A percentile compares a stretch with the other conserved stretches of the same genome.
phyloP scores from a whole-genome alignment of 2,329 filamentous ascomycete species.

The Leptographium flavum region DNA sequence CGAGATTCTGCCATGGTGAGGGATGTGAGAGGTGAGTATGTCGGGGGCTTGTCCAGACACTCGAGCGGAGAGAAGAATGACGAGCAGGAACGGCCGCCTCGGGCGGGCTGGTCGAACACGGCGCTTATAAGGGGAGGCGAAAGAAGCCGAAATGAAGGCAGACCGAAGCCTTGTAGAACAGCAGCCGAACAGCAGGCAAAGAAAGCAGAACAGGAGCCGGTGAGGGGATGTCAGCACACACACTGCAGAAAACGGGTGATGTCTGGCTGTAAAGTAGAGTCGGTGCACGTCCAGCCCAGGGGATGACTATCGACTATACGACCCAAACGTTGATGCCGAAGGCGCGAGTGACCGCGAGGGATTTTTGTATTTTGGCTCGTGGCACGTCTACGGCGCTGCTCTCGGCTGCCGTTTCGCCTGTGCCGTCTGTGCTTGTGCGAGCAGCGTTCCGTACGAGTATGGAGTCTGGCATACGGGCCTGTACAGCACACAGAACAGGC shows the following conservation, averaged over 20 bases:
- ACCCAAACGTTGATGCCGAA: too few relatives aligned
- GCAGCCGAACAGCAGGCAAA: too few relatives aligned
- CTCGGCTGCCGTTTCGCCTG: not conserved
- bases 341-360: not conserved
- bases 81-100: not conserved
- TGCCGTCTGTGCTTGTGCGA: not conserved
- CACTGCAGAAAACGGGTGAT: slow-evolving; percentile 2
- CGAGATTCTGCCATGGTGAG: not conserved
- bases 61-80: not conserved
- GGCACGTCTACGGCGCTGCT: not conserved
- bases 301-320: too few relatives aligned
- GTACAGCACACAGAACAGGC: not conserved
- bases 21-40: not conserved
- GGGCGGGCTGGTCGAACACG: not conserved
- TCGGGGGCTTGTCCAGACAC: not conserved
- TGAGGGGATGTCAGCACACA: slow-evolving; percentile 2
- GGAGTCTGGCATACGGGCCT: not conserved
- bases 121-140: not conserved
- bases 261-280: not conserved
- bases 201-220: too few relatives aligned
- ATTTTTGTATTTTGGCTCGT: not conserved
- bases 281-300: not conserved
- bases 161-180: not conserved
- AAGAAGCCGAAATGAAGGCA: not conserved
- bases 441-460: not conserved